A percentile compares a stretch with the other conserved stretches of the same genome.
Evolutionary conservation across 2,329 filamentous ascomycete species (phyloP).

Genomic region (Metarhizium brunneum): DNA sequence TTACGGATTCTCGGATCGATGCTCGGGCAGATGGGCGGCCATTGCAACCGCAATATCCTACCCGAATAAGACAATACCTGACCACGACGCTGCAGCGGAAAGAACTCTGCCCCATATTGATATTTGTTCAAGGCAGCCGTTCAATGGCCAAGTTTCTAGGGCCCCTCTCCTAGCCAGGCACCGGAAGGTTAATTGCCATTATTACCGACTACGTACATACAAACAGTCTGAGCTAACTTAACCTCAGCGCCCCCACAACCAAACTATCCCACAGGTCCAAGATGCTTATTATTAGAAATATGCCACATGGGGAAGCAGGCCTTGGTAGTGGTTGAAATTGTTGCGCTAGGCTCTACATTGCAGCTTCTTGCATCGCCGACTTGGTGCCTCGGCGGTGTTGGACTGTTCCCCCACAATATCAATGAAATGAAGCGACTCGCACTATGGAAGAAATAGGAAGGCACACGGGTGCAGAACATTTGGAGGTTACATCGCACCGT

Average conservation of each 20-base stretch:
- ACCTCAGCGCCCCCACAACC: neutral
- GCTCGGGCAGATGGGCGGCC: neutral
- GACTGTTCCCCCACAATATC: too few relatives aligned
- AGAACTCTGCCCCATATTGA: too few relatives aligned
- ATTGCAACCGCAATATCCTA: neutral
- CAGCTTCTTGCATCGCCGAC: neutral
- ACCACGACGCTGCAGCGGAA: neutral
- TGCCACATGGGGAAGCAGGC: neutral
- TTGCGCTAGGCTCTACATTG: neutral
- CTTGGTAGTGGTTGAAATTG: neutral
- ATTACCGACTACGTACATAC: too few relatives aligned
- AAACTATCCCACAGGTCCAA: too few relatives aligned
- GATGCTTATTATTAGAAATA: neutral
- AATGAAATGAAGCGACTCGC: neutral
- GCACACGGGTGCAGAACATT: neutral
- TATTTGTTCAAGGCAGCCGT: too few relatives aligned
- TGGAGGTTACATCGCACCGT: slow-evolving; percentile 2
- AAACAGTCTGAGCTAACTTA: too few relatives aligned
- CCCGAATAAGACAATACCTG: neutral
- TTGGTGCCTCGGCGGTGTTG: neutral
- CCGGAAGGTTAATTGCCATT: too few relatives aligned
- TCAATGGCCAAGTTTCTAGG: too few relatives aligned
- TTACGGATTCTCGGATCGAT: neutral
- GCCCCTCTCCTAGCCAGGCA: too few relatives aligned
- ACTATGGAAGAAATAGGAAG: slow-evolving; percentile 1